These are phyloP conservation scores for Debaryomyces robertsiae DNA, from an alignment of 1,139 yeast species.

Conservation along the genomic window DNA sequence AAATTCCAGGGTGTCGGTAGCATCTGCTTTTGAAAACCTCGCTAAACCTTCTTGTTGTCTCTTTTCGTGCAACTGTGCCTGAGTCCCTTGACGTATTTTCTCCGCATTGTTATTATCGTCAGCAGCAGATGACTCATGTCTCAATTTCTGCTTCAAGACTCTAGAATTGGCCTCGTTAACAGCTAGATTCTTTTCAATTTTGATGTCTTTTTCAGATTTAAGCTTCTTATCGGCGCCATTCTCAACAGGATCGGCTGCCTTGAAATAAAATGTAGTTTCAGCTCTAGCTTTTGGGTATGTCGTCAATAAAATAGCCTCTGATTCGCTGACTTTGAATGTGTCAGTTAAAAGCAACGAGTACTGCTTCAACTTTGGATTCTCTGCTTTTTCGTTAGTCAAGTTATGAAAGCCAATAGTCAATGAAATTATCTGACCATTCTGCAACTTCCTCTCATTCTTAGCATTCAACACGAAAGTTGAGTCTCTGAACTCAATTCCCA, in stretches of 20 bases:
- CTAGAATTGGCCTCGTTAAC: constrained; percentile 48
- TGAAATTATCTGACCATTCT: constrained; percentile 75
- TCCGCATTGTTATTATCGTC: constrained; percentile 73
- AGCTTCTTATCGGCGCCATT: constrained; percentile 21
- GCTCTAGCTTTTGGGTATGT: constrained; percentile 71
- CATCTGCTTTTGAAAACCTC: constrained; percentile 76
- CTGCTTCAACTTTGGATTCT: constrained; percentile 48
- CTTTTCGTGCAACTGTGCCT: constrained; percentile 78
- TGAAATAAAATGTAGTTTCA: constrained; percentile 83
- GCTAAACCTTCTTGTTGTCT: constrained; percentile 84
- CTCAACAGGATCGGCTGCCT: constrained; percentile 54
- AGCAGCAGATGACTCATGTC: constrained; percentile 72
- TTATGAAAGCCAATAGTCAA: constrained; percentile 78
- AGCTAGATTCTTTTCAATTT: constrained; percentile 36
- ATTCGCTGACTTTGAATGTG: constrained; percentile 70
- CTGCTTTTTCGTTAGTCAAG: constrained; percentile 49
- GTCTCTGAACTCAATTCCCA: constrained; percentile 91
- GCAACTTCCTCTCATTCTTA: constrained; percentile 69
- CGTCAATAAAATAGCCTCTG: constrained; percentile 67
- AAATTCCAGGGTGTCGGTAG: constrained; percentile 62
- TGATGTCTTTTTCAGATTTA: constrained; percentile 36
- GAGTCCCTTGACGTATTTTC: constrained; percentile 80
- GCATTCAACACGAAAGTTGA: constrained; percentile 70
- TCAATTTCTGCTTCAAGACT: constrained; percentile 74
- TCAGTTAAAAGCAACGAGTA: constrained; percentile 83